Evolutionary conservation across 2,329 filamentous ascomycete species (phyloP), one percentile per base, ranked within the genome.

Genomic region (Xylaria sp.): DNA sequence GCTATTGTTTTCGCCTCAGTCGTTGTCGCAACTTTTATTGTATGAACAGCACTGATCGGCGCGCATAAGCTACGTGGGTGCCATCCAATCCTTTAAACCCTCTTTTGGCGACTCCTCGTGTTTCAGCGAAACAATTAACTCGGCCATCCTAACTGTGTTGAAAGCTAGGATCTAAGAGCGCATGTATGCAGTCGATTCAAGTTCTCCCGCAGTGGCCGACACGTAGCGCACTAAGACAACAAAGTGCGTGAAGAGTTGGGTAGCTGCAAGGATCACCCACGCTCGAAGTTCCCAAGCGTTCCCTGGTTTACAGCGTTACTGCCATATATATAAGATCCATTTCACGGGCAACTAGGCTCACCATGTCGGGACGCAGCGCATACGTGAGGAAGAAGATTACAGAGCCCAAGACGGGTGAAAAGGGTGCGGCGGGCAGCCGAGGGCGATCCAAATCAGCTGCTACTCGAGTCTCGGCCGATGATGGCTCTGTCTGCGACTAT

Each of bases 361-460:
- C 64, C 70, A 89, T 89, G 87, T 89, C 87, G 7, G 86, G 86
- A 68, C 82, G 87, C 64, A 88, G 86, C 78, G 87, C 86, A 39
- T 83, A 86, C 72, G 86, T 87, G 75, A 85, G 87, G 74, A 88
- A 88, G 77, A 88, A 87, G 80, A 87, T 86, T 71, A 86, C 83
- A 0, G 84, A 88, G 66, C 80, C 82, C 31, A 84, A 82, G 62
- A 71, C 77, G 2, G 78, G 74, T 43, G 81, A 81, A 20, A 78
- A 77, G 39, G 67, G 61, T 9, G 15, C 46, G 5, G n/a, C n/a
- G 9, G 63, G 70, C 2, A 67, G 70, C 18, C 76, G 79, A 59
- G 75, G 74, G 41, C 79, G 82, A 9, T 77, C 80, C 20, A 79
- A 80, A 64, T 83, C 76, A 23, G 75, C 78, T 15, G 82, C 80